These are phyloP conservation scores for Suillus ampliporus DNA, from an alignment of 768 basidiomycete genomes.

Conservation along the genomic window DNA sequence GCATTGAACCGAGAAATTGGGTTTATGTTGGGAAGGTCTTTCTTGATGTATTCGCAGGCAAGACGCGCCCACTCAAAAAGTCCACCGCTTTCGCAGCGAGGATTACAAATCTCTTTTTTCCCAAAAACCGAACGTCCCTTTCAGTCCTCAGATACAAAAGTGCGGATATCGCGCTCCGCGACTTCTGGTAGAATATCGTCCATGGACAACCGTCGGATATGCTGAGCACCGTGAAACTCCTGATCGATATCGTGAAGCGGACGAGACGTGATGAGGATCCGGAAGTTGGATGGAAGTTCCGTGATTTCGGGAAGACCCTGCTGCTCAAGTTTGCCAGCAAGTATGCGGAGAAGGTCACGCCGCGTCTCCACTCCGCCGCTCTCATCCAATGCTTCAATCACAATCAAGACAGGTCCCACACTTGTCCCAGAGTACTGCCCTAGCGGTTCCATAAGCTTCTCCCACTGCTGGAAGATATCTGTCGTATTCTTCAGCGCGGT, in stretches of 20 bases:
- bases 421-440: conserved; percentile 7
- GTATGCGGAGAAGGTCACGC: conserved; percentile 16
- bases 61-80: conserved; percentile 11
- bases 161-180: conserved; percentile 1
- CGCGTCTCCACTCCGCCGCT: conserved; percentile 11
- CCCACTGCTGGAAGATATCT: conserved; percentile 17
- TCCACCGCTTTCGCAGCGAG: background rate
- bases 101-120: background rate
- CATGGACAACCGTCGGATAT: background rate
- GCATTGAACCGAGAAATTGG: background rate
- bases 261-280: conserved; percentile 13
- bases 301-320: background rate
- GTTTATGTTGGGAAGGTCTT: background rate
- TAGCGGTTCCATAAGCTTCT: conserved; percentile 20
- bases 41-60: conserved; percentile 13
- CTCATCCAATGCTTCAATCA: conserved; percentile 32
- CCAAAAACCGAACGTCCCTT: background rate
- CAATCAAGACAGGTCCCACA: conserved; percentile 25
- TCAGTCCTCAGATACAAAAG: conserved; percentile 2
- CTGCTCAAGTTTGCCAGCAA: background rate
- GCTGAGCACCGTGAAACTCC: background rate
- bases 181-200: conserved; percentile 6
- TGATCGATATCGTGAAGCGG: conserved; percentile 11
- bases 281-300: conserved; percentile 10
- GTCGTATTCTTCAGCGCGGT: background rate